These are phyloP conservation scores for Jatropha podagrica DNA, from an alignment of 441 rosid genomes.

Conservation along the genomic window DNA sequence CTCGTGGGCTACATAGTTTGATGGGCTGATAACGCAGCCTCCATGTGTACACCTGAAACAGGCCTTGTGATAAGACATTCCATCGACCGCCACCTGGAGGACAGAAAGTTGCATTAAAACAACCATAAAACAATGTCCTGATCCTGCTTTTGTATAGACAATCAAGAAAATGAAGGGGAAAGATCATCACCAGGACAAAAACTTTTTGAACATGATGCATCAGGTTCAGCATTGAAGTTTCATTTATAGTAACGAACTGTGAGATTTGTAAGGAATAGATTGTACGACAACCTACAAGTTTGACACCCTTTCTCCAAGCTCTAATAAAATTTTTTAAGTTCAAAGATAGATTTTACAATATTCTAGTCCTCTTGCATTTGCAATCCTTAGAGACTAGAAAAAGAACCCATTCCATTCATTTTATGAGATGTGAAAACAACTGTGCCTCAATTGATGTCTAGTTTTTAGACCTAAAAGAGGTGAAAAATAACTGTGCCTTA, in stretches of 20 bases:
- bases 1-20: conserved; percentile 66
- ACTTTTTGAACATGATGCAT: background rate
- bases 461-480: background rate
- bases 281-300: background rate
- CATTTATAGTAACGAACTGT: background rate
- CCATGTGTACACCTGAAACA: conserved; percentile 79
- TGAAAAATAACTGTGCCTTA: no score
- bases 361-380: background rate
- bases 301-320: background rate
- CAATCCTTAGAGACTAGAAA: background rate
- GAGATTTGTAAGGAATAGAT: background rate
- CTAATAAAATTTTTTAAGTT: background rate
- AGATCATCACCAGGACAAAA: background rate
- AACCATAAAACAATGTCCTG: background rate
- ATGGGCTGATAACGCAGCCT: conserved; percentile 66
- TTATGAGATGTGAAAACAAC: background rate
- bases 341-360: background rate
- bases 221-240: background rate
- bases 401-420: background rate
- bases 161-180: background rate
- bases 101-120: background rate
- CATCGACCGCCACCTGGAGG: conserved; percentile 70
- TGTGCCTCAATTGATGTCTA: background rate
- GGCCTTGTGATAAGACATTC: conserved; percentile 58
- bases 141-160: background rate